These are phyloP conservation scores for Vitis rotundifolia DNA, from an alignment of 164 flowering plant species.

Conservation along the genomic window DNA sequence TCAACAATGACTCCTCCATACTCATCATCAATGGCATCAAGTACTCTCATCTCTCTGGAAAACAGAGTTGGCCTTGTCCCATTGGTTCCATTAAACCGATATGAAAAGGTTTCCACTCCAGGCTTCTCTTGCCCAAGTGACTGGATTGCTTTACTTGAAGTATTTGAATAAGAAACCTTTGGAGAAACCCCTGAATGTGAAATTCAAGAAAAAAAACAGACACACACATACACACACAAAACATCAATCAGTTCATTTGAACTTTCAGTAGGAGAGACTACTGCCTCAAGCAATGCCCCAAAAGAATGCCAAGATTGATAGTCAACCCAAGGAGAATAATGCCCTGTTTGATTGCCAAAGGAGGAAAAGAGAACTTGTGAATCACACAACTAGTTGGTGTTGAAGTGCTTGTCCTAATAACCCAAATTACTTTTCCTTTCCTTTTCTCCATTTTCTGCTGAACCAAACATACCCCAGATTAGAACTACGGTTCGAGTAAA, in stretches of 20 bases:
- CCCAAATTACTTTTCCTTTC: too few species aligned
- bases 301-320: too few species aligned
- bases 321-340: too few species aligned
- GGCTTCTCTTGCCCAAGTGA: slow-evolving; percentile 34
- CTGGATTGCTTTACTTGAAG: slow-evolving; percentile 26
- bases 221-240: neutral
- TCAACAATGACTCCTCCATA: slow-evolving; percentile 77
- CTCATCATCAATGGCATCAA: slow-evolving; percentile 66
- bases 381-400: too few species aligned
- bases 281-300: too few species aligned
- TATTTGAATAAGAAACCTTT: slow-evolving; percentile 49
- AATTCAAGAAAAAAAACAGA: neutral
- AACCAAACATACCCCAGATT: neutral
- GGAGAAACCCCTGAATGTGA: slow-evolving; percentile 26
- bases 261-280: too few species aligned
- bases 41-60: slow-evolving; percentile 28
- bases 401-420: too few species aligned
- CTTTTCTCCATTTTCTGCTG: too few species aligned
- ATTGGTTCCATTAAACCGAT: slow-evolving; percentile 39
- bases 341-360: too few species aligned
- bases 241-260: too few species aligned
- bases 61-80: slow-evolving; percentile 27
- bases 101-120: slow-evolving; percentile 22
- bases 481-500: neutral
- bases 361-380: too few species aligned